Percentiles rank a stretch among this genome's conserved stretches.
These are phyloP conservation scores for Gastrolobium bilobum DNA, from an alignment of 306 rosid species.

Conservation along the genomic window DNA sequence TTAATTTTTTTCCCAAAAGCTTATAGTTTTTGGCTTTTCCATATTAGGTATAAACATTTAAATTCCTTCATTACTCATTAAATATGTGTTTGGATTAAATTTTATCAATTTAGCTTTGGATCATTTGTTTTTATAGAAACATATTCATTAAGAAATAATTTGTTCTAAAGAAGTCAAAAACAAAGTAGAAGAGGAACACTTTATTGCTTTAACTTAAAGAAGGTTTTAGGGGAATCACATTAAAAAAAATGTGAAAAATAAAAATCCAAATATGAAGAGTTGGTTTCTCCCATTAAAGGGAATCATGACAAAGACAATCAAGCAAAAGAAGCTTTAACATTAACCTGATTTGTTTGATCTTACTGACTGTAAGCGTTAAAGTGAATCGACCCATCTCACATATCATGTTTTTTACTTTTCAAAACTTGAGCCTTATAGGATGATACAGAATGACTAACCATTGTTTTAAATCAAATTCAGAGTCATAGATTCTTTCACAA, in stretches of 20 bases:
- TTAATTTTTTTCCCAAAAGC: too few species aligned
- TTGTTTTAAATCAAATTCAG: too few species aligned
- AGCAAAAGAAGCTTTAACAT: neutral
- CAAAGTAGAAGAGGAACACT: neutral
- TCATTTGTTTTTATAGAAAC: neutral
- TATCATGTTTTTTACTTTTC: neutral
- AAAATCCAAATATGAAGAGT: neutral
- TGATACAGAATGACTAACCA: too few species aligned
- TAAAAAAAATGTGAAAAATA: neutral
- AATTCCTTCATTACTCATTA: neutral
- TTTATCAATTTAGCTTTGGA: neutral
- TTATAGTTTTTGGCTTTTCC: too few species aligned
- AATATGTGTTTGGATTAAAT: neutral
- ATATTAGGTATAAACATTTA: neutral
- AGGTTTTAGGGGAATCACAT: neutral
- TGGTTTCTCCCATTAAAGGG: neutral
- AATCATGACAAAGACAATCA: too few species aligned
- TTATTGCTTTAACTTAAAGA: neutral
- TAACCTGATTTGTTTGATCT: neutral
- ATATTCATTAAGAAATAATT: neutral
- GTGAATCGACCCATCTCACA: neutral
- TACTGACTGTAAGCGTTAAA: neutral
- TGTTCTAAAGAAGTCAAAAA: neutral
- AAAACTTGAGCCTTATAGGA: neutral
- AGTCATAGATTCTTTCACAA: too few species aligned